A percentile compares a stretch with the other conserved stretches of the same genome.
Evolutionary conservation across 2,329 filamentous ascomycete species (phyloP).

Genomic region (Penicillium sp.): DNA sequence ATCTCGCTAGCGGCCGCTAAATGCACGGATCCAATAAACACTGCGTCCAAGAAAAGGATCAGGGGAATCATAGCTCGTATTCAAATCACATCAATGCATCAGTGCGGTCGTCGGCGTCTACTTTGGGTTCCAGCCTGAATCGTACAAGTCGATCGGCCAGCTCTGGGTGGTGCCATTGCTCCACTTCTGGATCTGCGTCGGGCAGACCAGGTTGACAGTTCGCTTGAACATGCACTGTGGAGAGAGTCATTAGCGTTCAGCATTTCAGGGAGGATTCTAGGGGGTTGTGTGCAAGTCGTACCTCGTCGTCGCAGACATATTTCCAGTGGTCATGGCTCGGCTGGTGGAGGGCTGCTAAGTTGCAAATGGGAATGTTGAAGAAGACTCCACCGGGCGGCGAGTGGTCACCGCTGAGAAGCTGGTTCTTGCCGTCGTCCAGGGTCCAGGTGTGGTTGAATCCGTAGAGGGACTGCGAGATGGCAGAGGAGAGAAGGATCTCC

Average conservation of each 20-base stretch:
- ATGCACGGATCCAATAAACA: too few relatives aligned
- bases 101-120: too few relatives aligned
- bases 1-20: too few relatives aligned
- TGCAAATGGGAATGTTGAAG: background rate
- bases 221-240: background rate
- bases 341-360: background rate
- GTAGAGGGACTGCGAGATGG: background rate
- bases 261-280: background rate
- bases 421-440: background rate
- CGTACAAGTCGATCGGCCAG: background rate
- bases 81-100: too few relatives aligned
- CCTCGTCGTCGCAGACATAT: background rate
- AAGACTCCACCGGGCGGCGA: background rate
- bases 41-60: too few relatives aligned
- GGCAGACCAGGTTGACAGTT: background rate
- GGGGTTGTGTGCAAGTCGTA: background rate
- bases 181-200: background rate
- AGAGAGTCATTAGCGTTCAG: background rate
- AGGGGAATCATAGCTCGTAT: too few relatives aligned
- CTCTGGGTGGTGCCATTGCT: background rate
- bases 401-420: background rate
- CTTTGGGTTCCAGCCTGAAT: background rate
- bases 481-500: background rate
- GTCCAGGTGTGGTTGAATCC: background rate
- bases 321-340: too few relatives aligned